Percentiles rank a stretch among this genome's conserved stretches.
phyloP scores from a whole-genome alignment of 768 basidiomycete species.

The Termitomyces sp. region DNA sequence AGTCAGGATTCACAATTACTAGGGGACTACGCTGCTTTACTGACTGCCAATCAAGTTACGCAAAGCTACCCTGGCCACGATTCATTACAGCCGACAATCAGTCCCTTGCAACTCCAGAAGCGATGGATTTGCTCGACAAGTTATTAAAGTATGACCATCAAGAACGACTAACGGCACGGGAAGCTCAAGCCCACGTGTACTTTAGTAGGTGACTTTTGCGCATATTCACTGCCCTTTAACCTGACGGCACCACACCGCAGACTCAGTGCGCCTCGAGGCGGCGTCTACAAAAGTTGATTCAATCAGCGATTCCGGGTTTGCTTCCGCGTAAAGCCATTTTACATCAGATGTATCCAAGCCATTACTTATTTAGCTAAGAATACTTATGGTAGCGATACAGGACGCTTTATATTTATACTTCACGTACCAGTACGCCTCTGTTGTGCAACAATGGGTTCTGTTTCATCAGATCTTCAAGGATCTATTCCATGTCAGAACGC shows the following conservation, averaged over 20 bases:
- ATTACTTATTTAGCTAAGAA: conserved; percentile 4
- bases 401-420: conserved; percentile 11
- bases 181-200: conserved; percentile 64
- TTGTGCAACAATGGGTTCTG: conserved; percentile 10
- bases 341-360: not conserved
- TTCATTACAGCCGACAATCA: conserved; percentile 60
- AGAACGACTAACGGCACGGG: conserved; percentile 62
- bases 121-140: conserved; percentile 63
- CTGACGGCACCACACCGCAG: conserved; percentile 25
- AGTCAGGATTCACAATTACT: conserved; percentile 26
- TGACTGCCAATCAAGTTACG: conserved; percentile 35
- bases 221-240: conserved; percentile 1
- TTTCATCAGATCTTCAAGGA: conserved; percentile 16
- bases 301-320: conserved; percentile 47
- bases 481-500: not conserved
- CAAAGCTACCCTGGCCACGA: conserved; percentile 61
- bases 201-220: conserved; percentile 42
- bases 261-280: conserved; percentile 46
- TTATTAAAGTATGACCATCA: conserved; percentile 68
- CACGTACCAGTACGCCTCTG: conserved; percentile 6
- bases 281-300: conserved; percentile 39
- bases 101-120: conserved; percentile 54
- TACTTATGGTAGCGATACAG: conserved; percentile 11
- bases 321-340: conserved; percentile 26
- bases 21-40: not conserved